phyloP scores from a whole-genome alignment of 2,329 filamentous ascomycete genomes.

The Trichophyton schoenleinii region DNA sequence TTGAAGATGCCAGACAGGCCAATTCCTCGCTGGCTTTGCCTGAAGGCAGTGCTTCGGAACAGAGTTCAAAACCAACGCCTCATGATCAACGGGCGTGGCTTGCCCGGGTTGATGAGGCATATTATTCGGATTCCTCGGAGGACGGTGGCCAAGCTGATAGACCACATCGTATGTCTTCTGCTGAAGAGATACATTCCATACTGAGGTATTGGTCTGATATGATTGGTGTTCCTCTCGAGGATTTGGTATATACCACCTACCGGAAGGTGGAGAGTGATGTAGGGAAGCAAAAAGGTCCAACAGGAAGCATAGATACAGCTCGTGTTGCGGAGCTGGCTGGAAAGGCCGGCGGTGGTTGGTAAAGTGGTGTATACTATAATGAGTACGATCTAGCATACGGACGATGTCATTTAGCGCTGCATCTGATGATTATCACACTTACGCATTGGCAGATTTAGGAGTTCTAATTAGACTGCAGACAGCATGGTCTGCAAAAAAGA shows the following conservation, averaged over 20 bases:
- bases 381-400: neutral
- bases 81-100: conserved; percentile 81
- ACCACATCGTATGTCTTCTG: conserved; percentile 17
- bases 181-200: conserved; percentile 33
- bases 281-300: conserved; percentile 51
- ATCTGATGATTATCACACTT: neutral
- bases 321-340: conserved; percentile 78
- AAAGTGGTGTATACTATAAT: conserved; percentile 17
- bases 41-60: neutral
- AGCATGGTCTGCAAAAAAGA: too few relatives aligned
- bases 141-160: conserved; percentile 16
- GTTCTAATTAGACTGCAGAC: too few relatives aligned
- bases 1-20: conserved; percentile 53
- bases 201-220: conserved; percentile 63
- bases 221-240: conserved; percentile 58
- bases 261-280: conserved; percentile 91
- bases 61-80: conserved; percentile 48
- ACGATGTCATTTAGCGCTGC: neutral
- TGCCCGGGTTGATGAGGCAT: conserved; percentile 71
- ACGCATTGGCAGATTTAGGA: neutral
- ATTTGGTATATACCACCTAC: conserved; percentile 73
- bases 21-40: neutral
- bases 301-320: conserved; percentile 52
- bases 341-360: conserved; percentile 92
- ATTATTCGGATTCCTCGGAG: conserved; percentile 62